Percentiles rank a stretch among this genome's conserved stretches.
phyloP scores from a whole-genome alignment of 1,284 basidiomycete genomes.

The Cystobasidium sp. region DNA sequence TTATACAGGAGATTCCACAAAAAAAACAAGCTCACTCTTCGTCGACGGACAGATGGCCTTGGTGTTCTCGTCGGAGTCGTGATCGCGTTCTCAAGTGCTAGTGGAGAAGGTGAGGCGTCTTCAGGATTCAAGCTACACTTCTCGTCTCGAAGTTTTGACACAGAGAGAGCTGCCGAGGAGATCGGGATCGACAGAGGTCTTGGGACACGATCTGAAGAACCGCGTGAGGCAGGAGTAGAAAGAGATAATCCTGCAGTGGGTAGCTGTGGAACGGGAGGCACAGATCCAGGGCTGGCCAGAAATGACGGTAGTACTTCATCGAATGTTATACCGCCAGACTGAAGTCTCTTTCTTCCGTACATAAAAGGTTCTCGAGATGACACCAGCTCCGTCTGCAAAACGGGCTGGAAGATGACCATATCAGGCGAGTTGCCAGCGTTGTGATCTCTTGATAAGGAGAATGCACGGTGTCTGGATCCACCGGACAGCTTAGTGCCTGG shows the following conservation, averaged over 20 bases:
- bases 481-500: neutral
- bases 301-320: neutral
- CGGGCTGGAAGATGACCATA: neutral
- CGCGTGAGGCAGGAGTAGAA: too few species aligned
- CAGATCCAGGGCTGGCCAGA: too few species aligned
- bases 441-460: neutral
- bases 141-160: too few species aligned
- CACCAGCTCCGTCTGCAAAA: neutral
- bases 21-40: constrained; percentile 9
- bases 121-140: neutral
- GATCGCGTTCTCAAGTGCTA: too few species aligned
- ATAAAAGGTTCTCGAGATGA: neutral
- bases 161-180: too few species aligned
- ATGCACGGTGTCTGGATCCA: neutral
- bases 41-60: neutral
- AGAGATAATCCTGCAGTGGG: too few species aligned
- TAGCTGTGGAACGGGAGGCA: too few species aligned
- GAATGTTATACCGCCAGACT: neutral
- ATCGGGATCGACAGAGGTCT: too few species aligned
- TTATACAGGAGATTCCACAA: too few species aligned
- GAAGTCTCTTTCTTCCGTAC: neutral
- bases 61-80: neutral
- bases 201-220: too few species aligned
- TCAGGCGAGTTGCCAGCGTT: neutral
- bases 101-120: neutral